Base-by-base conservation (phyloP, 2,329 filamentous ascomycete genomes). In the Periconia macrospinosa region DNA sequence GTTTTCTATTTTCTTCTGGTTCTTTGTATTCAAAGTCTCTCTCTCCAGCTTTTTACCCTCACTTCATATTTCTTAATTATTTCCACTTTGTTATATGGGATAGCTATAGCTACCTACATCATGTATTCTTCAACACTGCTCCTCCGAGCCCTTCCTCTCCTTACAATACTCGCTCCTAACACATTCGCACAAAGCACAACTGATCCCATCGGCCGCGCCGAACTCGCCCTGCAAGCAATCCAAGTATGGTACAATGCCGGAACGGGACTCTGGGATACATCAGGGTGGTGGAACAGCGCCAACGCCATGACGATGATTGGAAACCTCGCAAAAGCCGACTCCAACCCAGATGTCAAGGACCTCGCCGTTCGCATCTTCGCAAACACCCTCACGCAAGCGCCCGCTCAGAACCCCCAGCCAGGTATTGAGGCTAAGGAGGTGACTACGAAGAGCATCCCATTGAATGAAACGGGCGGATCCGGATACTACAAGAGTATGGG, bases 241-340 rank as follows among this genome's bases (percentile, higher is more conserved):
- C 85, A 88, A 61, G 66, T 63, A 41, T 90, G 83, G 81, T 90
- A 90, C 69, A 81, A 87, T 63, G 53, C 71, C 2, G 64, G 67
- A 6, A 84, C 79, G 1, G 88, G 88, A 3, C 75, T 89, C 13
- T 91, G 86, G 85, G 73, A 83, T 50, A 81, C 81, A 0, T 79
- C 81, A 8, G 81, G 81, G n/a, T 91, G 88, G 88, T 91, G 88
- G 88, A 89, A 90, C 65, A 81, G 82, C 49, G 88, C 83, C 43
- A 91, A 90, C 65, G 80, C 80, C 53, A 75, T 91, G 54, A 88
- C 86, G 0, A 80, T 79, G 2, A 71, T 90, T 17, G 82, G 80
- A 48, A 84, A 90, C 52, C 70, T 83, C 20, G 76, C 76, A 8
- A 65, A 68, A 49, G 54, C 55, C 18, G 61, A 67, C 40, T 54